A percentile compares a stretch with the other conserved stretches of the same genome.
Evolutionary conservation across 345 rosid species (phyloP).

Genomic region (Ceriops zippeliana): DNA sequence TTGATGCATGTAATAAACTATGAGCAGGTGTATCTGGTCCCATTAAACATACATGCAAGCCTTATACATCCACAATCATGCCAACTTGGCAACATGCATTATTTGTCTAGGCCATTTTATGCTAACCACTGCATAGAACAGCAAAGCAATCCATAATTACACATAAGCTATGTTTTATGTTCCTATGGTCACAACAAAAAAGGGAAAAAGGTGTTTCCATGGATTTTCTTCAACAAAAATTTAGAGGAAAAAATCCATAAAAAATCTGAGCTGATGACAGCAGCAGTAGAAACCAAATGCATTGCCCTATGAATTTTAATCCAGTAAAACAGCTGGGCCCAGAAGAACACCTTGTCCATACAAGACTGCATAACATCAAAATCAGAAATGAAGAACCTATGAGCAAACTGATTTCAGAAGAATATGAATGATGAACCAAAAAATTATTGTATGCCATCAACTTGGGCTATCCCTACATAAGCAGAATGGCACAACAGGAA

Average conservation of each 20-base stretch:
- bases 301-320: background rate
- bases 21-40: conserved; percentile 1
- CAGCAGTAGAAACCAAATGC: no score
- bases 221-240: conserved; percentile 2
- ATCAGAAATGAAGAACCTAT: background rate
- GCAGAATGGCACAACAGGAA: background rate
- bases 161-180: background rate
- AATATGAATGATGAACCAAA: background rate
- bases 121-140: background rate
- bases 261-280: background rate
- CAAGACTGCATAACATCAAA: background rate
- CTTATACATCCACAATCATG: background rate
- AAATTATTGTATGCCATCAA: background rate
- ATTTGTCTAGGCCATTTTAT: background rate
- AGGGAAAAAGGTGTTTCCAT: background rate
- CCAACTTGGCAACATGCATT: background rate
- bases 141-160: background rate
- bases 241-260: background rate
- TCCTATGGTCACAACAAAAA: background rate
- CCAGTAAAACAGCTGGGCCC: background rate
- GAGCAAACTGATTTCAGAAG: background rate
- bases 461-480: background rate
- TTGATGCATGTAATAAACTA: background rate
- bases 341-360: background rate
- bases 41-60: background rate